phyloP scores from a whole-genome alignment of 495 filamentous ascomycete genomes.

The Collariella sp. region DNA sequence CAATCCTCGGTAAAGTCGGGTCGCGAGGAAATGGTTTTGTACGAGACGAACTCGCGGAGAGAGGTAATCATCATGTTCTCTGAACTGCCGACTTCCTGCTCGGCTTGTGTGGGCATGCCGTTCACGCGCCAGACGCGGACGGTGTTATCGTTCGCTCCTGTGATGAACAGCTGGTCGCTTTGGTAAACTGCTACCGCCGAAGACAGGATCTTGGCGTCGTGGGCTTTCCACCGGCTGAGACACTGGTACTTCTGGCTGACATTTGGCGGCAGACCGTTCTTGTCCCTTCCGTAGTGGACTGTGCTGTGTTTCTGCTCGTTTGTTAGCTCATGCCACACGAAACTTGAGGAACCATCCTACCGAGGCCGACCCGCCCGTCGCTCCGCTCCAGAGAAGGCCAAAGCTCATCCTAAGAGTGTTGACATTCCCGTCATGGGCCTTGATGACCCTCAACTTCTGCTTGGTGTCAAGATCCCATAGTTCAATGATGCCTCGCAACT shows the following conservation, averaged over 20 bases:
- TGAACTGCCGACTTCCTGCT: constrained; percentile 22
- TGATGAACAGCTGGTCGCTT: constrained; percentile 69
- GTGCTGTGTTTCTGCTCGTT: constrained; percentile 47
- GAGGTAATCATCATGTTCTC: constrained; percentile 75
- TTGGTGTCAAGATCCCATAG: constrained; percentile 95
- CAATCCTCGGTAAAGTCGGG: constrained; percentile 81
- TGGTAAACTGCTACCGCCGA: constrained; percentile 63
- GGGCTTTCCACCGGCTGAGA: constrained; percentile 73
- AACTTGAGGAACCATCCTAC: constrained; percentile 38
- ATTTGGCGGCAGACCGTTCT: constrained; percentile 45
- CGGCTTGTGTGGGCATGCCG: constrained; percentile 37
- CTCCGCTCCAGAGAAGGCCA: constrained; percentile 75
- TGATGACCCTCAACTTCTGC: constrained; percentile 78
- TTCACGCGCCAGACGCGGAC: constrained; percentile 83
- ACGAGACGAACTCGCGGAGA: constrained; percentile 77
- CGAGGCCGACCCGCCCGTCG: constrained; percentile 68
- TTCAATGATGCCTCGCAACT: constrained; percentile 82
- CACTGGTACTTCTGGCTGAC: constrained; percentile 87
- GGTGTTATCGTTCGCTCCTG: constrained; percentile 88
- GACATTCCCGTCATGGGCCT: constrained; percentile 71
- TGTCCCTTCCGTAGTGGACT: constrained; percentile 45
- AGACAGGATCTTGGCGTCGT: constrained; percentile 79
- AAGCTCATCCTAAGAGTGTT: constrained; percentile 77
- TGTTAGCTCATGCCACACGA: constrained; percentile 2
- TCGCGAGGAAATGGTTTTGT: constrained; percentile 80